Evolutionary conservation across 768 basidiomycete species (phyloP).

Genomic region (Agaricus subrufescens): DNA sequence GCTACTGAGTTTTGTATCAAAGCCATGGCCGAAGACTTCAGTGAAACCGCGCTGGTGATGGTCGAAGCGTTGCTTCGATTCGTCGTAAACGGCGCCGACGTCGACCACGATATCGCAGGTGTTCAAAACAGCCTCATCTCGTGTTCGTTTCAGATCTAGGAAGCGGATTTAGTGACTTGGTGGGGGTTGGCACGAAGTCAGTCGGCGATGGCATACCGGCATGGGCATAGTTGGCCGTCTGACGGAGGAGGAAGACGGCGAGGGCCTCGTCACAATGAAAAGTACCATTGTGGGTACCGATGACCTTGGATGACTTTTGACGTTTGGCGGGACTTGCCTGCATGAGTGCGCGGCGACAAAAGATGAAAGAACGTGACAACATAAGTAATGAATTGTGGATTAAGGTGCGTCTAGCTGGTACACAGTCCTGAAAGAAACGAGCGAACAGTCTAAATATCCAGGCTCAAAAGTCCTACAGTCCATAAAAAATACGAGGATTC

Average conservation of each 20-base stretch:
- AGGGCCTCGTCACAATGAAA: slow-evolving; percentile 98
- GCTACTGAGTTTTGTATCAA: slow-evolving; percentile 83
- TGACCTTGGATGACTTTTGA: slow-evolving; percentile 41
- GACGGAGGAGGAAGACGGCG: slow-evolving; percentile 83
- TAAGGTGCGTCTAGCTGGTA: neutral
- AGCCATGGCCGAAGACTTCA: slow-evolving; percentile 86
- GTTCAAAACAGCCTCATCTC: slow-evolving; percentile 67
- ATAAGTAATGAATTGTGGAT: neutral
- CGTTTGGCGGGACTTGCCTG: slow-evolving; percentile 19
- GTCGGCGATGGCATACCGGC: slow-evolving; percentile 47
- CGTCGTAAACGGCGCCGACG: slow-evolving; percentile 91
- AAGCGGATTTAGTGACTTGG: neutral
- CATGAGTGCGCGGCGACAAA: no score
- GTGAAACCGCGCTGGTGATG: slow-evolving; percentile 95
- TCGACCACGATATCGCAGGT: slow-evolving; percentile 94
- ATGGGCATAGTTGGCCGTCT: slow-evolving; percentile 68
- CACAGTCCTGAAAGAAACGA: slow-evolving; percentile 9
- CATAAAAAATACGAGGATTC: slow-evolving; percentile 11
- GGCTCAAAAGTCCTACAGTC: slow-evolving; percentile 5
- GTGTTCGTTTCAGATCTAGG: slow-evolving; percentile 62
- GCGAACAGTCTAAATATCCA: slow-evolving; percentile 11
- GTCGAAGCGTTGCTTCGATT: slow-evolving; percentile 75
- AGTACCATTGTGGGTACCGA: slow-evolving; percentile 93
- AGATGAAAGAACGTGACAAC: neutral
- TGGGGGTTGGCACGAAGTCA: neutral